Evolutionary conservation across 495 filamentous ascomycete species (phyloP).

Genomic region (Penicillium canescens): DNA sequence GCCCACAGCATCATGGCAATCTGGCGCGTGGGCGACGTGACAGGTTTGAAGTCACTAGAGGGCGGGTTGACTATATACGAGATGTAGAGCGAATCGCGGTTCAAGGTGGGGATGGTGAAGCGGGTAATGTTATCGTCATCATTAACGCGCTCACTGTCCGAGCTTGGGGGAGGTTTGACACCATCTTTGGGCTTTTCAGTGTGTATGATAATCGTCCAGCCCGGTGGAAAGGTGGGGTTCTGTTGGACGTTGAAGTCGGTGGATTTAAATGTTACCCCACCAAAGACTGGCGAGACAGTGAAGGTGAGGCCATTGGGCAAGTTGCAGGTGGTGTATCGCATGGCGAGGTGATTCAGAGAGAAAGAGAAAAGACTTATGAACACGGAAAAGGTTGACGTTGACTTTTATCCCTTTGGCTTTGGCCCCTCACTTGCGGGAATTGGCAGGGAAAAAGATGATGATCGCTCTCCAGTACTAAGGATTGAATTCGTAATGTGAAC

Average conservation of each 20-base stretch:
- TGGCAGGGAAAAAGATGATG: neutral
- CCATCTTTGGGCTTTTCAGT: constrained; percentile 56
- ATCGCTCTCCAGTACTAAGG: neutral
- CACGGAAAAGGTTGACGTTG: neutral
- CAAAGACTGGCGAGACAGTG: constrained; percentile 80
- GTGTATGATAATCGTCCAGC: constrained; percentile 85
- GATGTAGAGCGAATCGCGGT: constrained; percentile 81
- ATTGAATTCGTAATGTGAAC: constrained; percentile 4
- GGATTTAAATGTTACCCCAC: constrained; percentile 83
- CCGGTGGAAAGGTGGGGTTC: constrained; percentile 72
- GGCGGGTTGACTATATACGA: constrained; percentile 86
- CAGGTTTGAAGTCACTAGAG: constrained; percentile 74
- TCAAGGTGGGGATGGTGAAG: constrained; percentile 71
- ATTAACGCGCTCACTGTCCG: constrained; percentile 9
- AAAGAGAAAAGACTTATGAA: too few relatives aligned
- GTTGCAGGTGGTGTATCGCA: constrained; percentile 46
- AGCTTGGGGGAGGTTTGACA: constrained; percentile 9
- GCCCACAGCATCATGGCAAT: constrained; percentile 97
- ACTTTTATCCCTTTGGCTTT: constrained; percentile 4
- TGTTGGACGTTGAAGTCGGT: constrained; percentile 65
- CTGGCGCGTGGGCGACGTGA: constrained; percentile 76
- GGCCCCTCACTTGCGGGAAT: constrained; percentile 11
- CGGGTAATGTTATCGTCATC: constrained; percentile 38
- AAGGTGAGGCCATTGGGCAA: constrained; percentile 86
- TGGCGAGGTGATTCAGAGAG: constrained; percentile 12